Percentiles rank a stretch among this genome's conserved stretches.
Conservation (phyloP, 1,284 basidiomycete genomes). For the Hemileia vastatrix region DNA sequence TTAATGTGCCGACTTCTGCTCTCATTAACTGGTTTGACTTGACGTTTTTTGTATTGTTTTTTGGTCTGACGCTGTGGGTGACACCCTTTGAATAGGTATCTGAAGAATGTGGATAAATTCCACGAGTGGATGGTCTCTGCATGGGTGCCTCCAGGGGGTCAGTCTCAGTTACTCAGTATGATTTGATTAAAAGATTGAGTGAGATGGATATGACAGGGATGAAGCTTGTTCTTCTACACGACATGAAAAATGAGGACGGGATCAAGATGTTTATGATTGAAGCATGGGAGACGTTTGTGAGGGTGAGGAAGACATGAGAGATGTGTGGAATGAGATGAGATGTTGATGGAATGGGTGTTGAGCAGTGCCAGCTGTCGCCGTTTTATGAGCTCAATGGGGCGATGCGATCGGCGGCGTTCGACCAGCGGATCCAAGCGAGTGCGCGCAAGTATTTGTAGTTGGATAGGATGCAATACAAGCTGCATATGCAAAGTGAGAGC, state of each 20-base stretch:
- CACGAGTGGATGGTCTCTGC: slow-evolving; percentile 95
- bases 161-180: slow-evolving; percentile 46
- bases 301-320: slow-evolving; percentile 55
- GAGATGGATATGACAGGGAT: too few species aligned
- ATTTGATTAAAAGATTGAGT: too few species aligned
- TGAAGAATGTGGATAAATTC: slow-evolving; percentile 85
- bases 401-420: slow-evolving; percentile 70
- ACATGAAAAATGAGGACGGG: slow-evolving; percentile 88
- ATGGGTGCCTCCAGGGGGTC: slow-evolving; percentile 84
- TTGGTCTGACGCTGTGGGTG: background rate
- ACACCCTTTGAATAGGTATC: slow-evolving; percentile 56
- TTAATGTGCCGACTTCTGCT: slow-evolving; percentile 58
- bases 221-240: slow-evolving; percentile 83
- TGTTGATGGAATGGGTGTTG: background rate
- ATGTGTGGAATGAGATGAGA: background rate
- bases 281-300: slow-evolving; percentile 88
- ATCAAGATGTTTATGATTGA: slow-evolving; percentile 81
- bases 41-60: background rate
- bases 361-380: slow-evolving; percentile 73
- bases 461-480: too few species aligned
- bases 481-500: too few species aligned
- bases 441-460: slow-evolving; percentile 76
- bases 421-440: slow-evolving; percentile 67
- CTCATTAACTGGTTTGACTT: background rate
- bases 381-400: slow-evolving; percentile 79